Evolutionary conservation across 345 rosid genomes (phyloP).

Genomic region (Noccaea bulbosa): DNA sequence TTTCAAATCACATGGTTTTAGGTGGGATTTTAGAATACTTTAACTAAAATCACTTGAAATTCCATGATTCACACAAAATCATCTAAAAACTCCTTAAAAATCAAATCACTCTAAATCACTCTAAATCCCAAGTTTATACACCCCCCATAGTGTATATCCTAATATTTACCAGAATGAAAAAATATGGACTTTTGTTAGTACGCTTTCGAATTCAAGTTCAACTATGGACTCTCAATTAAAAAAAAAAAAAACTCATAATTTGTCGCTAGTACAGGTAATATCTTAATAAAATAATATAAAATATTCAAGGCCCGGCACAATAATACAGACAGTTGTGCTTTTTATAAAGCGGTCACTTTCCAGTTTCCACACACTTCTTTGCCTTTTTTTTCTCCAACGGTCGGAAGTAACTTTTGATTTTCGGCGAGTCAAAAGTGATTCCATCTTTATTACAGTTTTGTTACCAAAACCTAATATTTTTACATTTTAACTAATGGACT

Average conservation of each 20-base stretch:
- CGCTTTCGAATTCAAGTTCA: not conserved
- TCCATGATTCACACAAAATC: too few relatives aligned
- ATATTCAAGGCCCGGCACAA: constrained; percentile 23
- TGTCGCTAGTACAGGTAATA: constrained; percentile 26
- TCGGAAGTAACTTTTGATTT: not conserved
- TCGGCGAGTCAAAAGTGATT: constrained; percentile 9
- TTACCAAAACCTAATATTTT: not conserved
- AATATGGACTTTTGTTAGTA: not conserved
- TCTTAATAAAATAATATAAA: not conserved
- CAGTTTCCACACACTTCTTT: constrained; percentile 22
- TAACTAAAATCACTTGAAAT: too few relatives aligned
- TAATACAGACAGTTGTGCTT: not conserved
- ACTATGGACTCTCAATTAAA: not conserved
- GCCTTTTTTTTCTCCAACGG: constrained; percentile 24
- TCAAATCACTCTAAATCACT: too few relatives aligned
- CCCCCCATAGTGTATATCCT: too few relatives aligned
- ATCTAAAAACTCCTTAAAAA: too few relatives aligned
- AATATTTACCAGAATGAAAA: too few relatives aligned
- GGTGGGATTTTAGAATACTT: too few relatives aligned
- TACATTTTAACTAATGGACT: not conserved
- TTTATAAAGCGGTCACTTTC: constrained; percentile 36
- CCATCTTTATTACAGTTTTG: not conserved
- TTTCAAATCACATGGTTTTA: too few relatives aligned
- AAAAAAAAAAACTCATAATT: not conserved
- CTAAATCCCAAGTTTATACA: too few relatives aligned